phyloP scores from a whole-genome alignment of 139 green algal genomes.

The Chlamydomonas asymmetrica region DNA sequence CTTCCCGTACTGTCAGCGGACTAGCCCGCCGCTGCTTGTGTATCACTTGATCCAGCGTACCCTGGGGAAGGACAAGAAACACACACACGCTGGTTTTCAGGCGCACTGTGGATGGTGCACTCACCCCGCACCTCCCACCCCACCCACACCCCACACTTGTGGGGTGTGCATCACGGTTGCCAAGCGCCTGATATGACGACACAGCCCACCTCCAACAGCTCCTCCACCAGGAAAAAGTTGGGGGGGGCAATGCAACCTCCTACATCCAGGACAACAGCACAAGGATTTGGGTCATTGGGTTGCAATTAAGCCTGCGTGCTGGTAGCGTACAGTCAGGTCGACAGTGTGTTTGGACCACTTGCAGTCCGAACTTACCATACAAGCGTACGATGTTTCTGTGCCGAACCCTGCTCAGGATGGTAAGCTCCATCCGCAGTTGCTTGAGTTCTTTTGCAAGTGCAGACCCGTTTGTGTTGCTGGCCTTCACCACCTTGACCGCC shows the following conservation, averaged over 20 bases:
- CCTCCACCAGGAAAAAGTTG: slow-evolving; percentile 49
- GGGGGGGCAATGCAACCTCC: slow-evolving; percentile 35
- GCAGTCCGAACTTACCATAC: too few relatives aligned
- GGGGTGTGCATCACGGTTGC: too few relatives aligned
- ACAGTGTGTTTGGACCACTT: too few relatives aligned
- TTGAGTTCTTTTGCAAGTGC: slow-evolving; percentile 30
- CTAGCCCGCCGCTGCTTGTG: slow-evolving; percentile 14
- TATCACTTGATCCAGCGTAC: slow-evolving; percentile 21
- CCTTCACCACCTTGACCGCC: slow-evolving; percentile 32
- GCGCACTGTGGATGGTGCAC: too few relatives aligned
- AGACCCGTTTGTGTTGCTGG: not conserved
- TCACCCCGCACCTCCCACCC: too few relatives aligned
- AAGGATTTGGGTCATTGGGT: too few relatives aligned
- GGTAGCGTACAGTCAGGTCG: too few relatives aligned
- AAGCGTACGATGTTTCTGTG: slow-evolving; percentile 60
- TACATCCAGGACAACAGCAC: too few relatives aligned
- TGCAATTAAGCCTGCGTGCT: too few relatives aligned
- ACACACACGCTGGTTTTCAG: too few relatives aligned
- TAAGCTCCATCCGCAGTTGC: slow-evolving; percentile 23
- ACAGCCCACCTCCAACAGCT: slow-evolving; percentile 45
- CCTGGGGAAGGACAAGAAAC: slow-evolving; percentile 9
- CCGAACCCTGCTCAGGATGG: slow-evolving; percentile 24
- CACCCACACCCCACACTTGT: too few relatives aligned
- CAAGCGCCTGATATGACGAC: too few relatives aligned
- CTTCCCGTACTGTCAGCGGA: slow-evolving; percentile 20